Evolutionary conservation across 495 filamentous ascomycete genomes (phyloP).

Genomic region (Aspergillus conjunctus): DNA sequence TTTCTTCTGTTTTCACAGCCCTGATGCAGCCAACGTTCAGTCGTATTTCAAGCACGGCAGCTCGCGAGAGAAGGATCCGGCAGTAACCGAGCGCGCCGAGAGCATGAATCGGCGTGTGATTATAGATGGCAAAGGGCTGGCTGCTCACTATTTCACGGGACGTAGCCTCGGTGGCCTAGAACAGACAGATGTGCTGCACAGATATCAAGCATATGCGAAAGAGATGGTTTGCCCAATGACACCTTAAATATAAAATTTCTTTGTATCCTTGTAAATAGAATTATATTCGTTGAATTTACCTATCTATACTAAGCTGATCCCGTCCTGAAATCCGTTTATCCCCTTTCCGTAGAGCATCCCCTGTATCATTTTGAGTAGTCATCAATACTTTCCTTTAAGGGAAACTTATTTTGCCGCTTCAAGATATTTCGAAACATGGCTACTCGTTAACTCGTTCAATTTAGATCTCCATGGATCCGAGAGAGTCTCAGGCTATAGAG

Average conservation of each 20-base stretch:
- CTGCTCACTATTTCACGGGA: conserved; percentile 50
- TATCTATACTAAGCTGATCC: neutral
- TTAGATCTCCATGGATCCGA: conserved; percentile 28
- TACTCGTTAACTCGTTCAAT: conserved; percentile 35
- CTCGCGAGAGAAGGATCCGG: conserved; percentile 1
- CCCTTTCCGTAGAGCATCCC: too few species aligned
- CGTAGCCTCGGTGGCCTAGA: conserved; percentile 41
- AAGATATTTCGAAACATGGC: conserved; percentile 29
- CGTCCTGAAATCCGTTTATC: neutral
- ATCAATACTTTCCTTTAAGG: too few species aligned
- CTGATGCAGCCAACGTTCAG: conserved; percentile 34
- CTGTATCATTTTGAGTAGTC: too few species aligned
- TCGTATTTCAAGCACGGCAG: conserved; percentile 19
- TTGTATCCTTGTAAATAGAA: neutral
- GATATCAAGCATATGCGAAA: conserved; percentile 54
- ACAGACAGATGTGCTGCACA: conserved; percentile 53
- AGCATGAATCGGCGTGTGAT: conserved; percentile 33
- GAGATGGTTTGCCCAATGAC: conserved; percentile 45
- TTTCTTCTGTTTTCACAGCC: conserved; percentile 52
- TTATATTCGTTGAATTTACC: neutral
- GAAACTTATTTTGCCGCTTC: conserved; percentile 1
- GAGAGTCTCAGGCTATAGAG: conserved; percentile 33
- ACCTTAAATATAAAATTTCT: neutral
- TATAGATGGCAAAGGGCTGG: conserved; percentile 56
- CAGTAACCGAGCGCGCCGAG: conserved; percentile 10